Conservation (phyloP, 345 rosid species). For the Gossypium longicalyx region DNA sequence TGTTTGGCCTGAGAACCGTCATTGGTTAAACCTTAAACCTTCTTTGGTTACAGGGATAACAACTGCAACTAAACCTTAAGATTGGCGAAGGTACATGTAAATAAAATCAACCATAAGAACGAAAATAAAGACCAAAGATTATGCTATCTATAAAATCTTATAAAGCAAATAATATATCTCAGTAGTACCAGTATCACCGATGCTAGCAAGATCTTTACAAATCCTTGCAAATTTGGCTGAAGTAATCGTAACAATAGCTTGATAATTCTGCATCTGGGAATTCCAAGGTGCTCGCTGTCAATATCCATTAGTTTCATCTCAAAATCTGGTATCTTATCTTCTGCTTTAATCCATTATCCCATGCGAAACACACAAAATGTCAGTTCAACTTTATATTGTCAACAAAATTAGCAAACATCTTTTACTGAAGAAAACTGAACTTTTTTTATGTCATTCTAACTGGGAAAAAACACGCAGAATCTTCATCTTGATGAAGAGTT, state of each 20-base stretch:
- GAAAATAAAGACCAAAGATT: background rate
- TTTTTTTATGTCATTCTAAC: background rate
- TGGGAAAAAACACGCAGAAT: background rate
- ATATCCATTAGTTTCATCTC: no score
- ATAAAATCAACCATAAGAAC: no score
- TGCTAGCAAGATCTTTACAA: constrained; percentile 79
- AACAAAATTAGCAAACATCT: no score
- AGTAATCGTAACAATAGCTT: constrained; percentile 91
- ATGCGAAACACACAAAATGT: background rate
- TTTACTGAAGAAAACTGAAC: background rate
- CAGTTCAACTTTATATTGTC: background rate
- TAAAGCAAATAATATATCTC: background rate
- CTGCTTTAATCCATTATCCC: no score
- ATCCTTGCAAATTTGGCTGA: constrained; percentile 84
- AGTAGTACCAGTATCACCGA: constrained; percentile 81
- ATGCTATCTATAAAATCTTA: background rate
- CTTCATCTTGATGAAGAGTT: background rate
- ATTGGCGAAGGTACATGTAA: no score
- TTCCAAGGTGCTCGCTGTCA: constrained; percentile 48
- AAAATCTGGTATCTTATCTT: no score
- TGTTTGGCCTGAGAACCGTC: constrained; percentile 96
- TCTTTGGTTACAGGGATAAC: constrained; percentile 72
- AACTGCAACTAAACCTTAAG: constrained; percentile 35
- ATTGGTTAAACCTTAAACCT: constrained; percentile 39
- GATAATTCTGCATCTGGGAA: constrained; percentile 91